phyloP scores from a whole-genome alignment of 2,329 filamentous ascomycete species.

The Curvularia lunata region DNA sequence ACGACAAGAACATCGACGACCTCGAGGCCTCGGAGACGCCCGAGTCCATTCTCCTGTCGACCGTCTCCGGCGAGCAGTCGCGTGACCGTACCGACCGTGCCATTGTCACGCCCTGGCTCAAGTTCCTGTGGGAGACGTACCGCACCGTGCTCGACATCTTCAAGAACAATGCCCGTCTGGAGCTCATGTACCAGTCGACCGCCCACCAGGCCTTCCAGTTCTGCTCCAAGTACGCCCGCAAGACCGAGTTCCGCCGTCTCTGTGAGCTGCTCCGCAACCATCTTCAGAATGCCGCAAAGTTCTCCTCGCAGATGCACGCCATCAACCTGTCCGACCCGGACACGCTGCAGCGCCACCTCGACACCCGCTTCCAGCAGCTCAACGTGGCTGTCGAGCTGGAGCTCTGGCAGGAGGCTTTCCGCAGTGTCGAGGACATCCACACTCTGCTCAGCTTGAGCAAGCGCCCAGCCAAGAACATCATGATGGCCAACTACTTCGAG shows the following conservation, averaged over 20 bases:
- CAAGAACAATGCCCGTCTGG: slow-evolving; percentile 96
- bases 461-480: slow-evolving; percentile 95
- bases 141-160: slow-evolving; percentile 97
- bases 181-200: slow-evolving; percentile 98
- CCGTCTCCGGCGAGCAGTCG: slow-evolving; percentile 96
- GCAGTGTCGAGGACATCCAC: slow-evolving; percentile 98
- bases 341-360: slow-evolving; percentile 93
- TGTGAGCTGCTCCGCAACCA: slow-evolving; percentile 98
- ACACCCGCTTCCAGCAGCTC: slow-evolving; percentile 97
- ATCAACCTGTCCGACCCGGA: slow-evolving; percentile 99
- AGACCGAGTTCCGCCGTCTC: slow-evolving; percentile 98
- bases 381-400: slow-evolving; percentile 98
- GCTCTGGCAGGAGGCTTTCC: slow-evolving; percentile 99
- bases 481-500: slow-evolving; percentile 99
- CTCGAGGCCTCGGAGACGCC: slow-evolving; percentile 96
- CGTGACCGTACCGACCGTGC: slow-evolving; percentile 96
- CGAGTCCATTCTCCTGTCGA: slow-evolving; percentile 96
- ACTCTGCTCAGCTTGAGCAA: slow-evolving; percentile 97
- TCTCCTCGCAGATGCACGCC: slow-evolving; percentile 98
- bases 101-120: slow-evolving; percentile 98
- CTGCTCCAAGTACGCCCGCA: slow-evolving; percentile 96
- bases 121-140: slow-evolving; percentile 99
- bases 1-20: slow-evolving; percentile 83
- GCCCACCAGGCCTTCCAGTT: slow-evolving; percentile 99
- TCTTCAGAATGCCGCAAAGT: slow-evolving; percentile 98